Conservation (phyloP, 768 basidiomycete genomes). For the Trametes coccinea region DNA sequence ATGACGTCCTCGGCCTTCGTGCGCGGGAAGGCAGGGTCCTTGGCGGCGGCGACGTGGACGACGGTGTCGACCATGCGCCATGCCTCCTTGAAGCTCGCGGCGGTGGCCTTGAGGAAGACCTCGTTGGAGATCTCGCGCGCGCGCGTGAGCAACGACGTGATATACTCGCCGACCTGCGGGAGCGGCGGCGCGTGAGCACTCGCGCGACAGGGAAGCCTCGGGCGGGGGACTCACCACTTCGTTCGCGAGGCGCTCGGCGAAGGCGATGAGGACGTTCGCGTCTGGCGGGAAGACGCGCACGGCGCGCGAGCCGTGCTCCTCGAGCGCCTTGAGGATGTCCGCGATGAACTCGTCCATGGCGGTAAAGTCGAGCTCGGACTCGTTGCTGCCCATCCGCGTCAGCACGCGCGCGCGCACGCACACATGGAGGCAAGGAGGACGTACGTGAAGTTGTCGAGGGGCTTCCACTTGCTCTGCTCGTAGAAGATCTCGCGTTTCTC, state of each 20-base stretch:
- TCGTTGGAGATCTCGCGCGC: constrained; percentile 75
- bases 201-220: background rate
- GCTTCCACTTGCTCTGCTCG: constrained; percentile 75
- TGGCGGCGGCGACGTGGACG: constrained; percentile 51
- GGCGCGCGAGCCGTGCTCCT: constrained; percentile 77
- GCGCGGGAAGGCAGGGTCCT: constrained; percentile 44
- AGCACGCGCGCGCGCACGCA: background rate
- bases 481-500: constrained; percentile 96
- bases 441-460: constrained; percentile 80
- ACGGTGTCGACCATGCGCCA: constrained; percentile 85
- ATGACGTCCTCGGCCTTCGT: constrained; percentile 79
- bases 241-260: constrained; percentile 78
- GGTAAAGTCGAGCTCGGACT: constrained; percentile 74
- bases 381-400: constrained; percentile 39
- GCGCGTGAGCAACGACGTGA: constrained; percentile 70
- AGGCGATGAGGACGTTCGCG: constrained; percentile 75
- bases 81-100: constrained; percentile 86
- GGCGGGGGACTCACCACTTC: constrained; percentile 65
- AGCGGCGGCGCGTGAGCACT: background rate
- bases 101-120: constrained; percentile 78
- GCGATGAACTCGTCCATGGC: constrained; percentile 93
- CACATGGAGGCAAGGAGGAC: constrained; percentile 22
- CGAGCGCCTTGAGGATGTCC: constrained; percentile 60
- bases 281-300: constrained; percentile 83
- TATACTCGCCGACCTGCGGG: constrained; percentile 81